These are phyloP conservation scores for Mycosphaerella sp. DNA, from an alignment of 2,329 filamentous ascomycete genomes.

Conservation along the genomic window DNA sequence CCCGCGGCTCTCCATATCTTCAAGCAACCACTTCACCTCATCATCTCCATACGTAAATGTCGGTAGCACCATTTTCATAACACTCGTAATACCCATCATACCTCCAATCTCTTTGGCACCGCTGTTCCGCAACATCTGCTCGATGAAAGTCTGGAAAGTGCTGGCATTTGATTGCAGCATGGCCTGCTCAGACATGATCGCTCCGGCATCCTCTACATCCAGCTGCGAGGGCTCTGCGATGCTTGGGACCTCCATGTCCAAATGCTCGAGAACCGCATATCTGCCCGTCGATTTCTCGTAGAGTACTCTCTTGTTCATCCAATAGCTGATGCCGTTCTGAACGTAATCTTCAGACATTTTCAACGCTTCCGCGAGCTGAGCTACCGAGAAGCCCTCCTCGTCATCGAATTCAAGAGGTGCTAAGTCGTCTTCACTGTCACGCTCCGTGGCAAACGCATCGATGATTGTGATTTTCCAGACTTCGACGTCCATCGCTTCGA, in stretches of 20 bases:
- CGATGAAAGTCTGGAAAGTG: slow-evolving; percentile 86
- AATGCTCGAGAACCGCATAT: slow-evolving; percentile 63
- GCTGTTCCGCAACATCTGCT: slow-evolving; percentile 92
- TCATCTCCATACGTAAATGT: slow-evolving; percentile 87
- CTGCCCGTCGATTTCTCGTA: slow-evolving; percentile 47
- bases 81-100: slow-evolving; percentile 86
- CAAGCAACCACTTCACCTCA: slow-evolving; percentile 74
- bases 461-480: slow-evolving; percentile 87
- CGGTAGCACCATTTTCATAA: slow-evolving; percentile 86
- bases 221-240: slow-evolving; percentile 31
- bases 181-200: slow-evolving; percentile 47
- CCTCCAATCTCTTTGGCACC: slow-evolving; percentile 46
- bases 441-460: slow-evolving; percentile 59
- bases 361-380: slow-evolving; percentile 48
- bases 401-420: slow-evolving; percentile 11
- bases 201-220: slow-evolving; percentile 40
- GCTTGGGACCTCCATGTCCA: slow-evolving; percentile 36
- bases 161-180: slow-evolving; percentile 61
- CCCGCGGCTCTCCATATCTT: slow-evolving; percentile 66
- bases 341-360: slow-evolving; percentile 71
- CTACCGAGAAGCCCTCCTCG: slow-evolving; percentile 30
- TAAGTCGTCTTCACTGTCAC: slow-evolving; percentile 34
- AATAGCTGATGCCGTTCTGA: slow-evolving; percentile 60
- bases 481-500: slow-evolving; percentile 63
- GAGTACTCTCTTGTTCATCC: slow-evolving; percentile 63